These are phyloP conservation scores for Solanum gracilifrons DNA, from an alignment of 257 asterid species.

Conservation along the genomic window DNA sequence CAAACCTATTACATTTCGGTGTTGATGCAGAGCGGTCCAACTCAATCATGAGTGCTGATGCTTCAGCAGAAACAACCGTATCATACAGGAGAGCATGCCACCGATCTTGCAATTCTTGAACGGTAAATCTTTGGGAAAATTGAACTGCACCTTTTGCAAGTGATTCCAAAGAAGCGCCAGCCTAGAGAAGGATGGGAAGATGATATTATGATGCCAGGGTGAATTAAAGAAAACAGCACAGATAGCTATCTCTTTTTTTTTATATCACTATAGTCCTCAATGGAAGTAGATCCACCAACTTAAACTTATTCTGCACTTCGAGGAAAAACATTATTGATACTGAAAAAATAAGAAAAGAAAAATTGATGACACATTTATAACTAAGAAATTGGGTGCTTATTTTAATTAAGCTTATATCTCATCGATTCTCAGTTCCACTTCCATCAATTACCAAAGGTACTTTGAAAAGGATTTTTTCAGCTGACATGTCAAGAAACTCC, in stretches of 20 bases:
- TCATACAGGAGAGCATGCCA: conserved; percentile 87
- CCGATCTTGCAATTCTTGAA: conserved; percentile 56
- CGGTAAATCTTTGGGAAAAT: conserved; percentile 53
- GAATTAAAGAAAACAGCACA: background rate
- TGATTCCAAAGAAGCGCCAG: conserved; percentile 82
- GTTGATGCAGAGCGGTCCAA: conserved; percentile 22
- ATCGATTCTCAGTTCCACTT: background rate
- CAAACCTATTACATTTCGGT: conserved; percentile 22
- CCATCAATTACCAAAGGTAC: background rate
- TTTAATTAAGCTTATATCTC: background rate
- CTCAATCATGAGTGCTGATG: conserved; percentile 44
- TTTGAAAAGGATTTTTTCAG: background rate
- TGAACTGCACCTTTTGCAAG: conserved; percentile 81
- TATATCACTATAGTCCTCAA: background rate
- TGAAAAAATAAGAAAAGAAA: background rate
- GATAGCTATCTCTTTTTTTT: background rate
- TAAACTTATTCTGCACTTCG: background rate
- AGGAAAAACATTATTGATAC: background rate
- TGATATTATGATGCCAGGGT: background rate
- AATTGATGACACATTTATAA: background rate
- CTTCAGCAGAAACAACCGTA: conserved; percentile 46
- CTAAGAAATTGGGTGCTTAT: background rate
- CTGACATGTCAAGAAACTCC: background rate
- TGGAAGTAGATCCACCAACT: background rate
- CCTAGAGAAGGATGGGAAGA: conserved; percentile 22